phyloP scores from a whole-genome alignment of 805 yeast species.

The Spathaspora hagerdaliae region DNA sequence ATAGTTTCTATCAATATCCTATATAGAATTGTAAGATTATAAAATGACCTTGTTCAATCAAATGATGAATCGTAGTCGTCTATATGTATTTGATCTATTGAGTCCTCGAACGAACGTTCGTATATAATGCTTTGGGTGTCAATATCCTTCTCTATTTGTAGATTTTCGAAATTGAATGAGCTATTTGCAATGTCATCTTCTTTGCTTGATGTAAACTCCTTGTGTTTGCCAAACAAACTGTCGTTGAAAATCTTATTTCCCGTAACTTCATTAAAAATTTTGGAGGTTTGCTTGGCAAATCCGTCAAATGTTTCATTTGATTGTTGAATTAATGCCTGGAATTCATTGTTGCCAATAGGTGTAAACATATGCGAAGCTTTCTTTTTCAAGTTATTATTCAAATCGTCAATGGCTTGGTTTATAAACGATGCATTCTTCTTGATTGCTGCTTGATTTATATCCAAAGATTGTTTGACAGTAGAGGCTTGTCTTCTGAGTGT shows the following conservation, averaged over 20 bases:
- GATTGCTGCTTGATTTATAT: background rate
- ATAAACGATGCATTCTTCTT: conserved; percentile 6
- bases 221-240: conserved; percentile 1
- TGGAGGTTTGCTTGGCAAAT: conserved; percentile 20
- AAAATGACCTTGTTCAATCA: background rate
- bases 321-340: background rate
- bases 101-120: conserved; percentile 6
- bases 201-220: background rate
- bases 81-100: conserved; percentile 12
- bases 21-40: background rate
- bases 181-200: conserved; percentile 16
- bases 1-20: background rate
- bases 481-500: background rate
- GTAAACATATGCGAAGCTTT: conserved; percentile 19
- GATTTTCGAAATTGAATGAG: conserved; percentile 25
- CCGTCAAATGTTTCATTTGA: conserved; percentile 17
- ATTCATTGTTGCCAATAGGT: background rate
- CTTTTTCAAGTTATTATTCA: conserved; percentile 12
- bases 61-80: conserved; percentile 22
- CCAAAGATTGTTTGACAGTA: background rate
- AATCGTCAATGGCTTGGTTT: conserved; percentile 6
- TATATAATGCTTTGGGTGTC: conserved; percentile 7
- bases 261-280: conserved; percentile 20
- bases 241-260: conserved; percentile 2
- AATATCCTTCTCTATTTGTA: conserved; percentile 11